Evolutionary conservation across 1,284 basidiomycete genomes (phyloP), one percentile per base, ranked within the genome.

Genomic region (Sparassis latifolia): DNA sequence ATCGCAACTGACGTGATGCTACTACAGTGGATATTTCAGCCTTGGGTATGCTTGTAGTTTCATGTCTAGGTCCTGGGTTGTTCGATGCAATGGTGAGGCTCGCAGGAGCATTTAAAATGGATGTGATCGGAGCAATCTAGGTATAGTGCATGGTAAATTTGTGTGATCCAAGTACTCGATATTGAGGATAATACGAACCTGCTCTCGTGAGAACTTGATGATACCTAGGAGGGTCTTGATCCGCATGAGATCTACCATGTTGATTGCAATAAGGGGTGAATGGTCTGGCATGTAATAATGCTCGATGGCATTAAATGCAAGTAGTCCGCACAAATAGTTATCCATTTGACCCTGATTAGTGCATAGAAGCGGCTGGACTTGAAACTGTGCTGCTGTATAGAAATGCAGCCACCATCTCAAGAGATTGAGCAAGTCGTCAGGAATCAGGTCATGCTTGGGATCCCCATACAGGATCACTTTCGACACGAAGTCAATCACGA

Each of bases 311-410:
- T 52, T 52, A 10, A 44, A 28, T 12, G 46, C 47, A 5, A 47
- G 46, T 2, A 52, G n/a, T 3, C 50, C 50, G 31, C 50, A 52
- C 28, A 32, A 48, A 33, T 44, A 41, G 33, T 9, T 39, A 33
- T 52, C 50, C 42, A 29, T 40, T 4, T 30, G 6, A 29, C 30
- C 38, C 28, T 48, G 46, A 30, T 2, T 32, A 9, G 46, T 48
- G 40, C 50, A 52, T 35, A 33, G 46, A 32, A 52, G 44, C 4
- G n/a, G 5, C 10, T 46, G n/a, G 27, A 46, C 3, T 1, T 27
- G 3, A 32, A 48, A 30, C 5, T 39, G 39, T 3, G 28, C 5
- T 7, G 33, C 33, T 4, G 27, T 10, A 20, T 48, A 48, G 10
- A 40, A 32, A 2, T 4, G 9, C 2, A 27, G 29, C 46, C 46